Conservation (phyloP, 495 filamentous ascomycete genomes). For the Cladorrhinum samala region DNA sequence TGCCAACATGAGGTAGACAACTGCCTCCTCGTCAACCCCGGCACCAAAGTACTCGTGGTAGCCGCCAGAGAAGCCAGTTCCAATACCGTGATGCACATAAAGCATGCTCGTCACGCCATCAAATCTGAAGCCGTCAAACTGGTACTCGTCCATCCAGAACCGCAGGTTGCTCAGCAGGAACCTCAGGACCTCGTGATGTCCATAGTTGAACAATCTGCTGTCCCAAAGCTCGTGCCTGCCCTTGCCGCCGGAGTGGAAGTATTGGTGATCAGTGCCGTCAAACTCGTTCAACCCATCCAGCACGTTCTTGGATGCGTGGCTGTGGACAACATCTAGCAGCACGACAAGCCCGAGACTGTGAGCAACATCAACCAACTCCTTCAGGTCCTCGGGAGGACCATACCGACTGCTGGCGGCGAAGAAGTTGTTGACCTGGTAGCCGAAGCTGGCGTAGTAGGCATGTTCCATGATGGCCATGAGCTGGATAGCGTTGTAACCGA, state of each 20-base stretch:
- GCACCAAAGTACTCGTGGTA: slow-evolving; percentile 98
- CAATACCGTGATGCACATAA: slow-evolving; percentile 92
- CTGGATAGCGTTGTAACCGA: slow-evolving; percentile 97
- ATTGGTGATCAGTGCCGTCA: slow-evolving; percentile 88
- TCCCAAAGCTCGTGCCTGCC: slow-evolving; percentile 93
- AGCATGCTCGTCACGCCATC: slow-evolving; percentile 99
- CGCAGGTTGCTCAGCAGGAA: slow-evolving; percentile 93
- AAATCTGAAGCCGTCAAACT: slow-evolving; percentile 95
- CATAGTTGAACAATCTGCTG: slow-evolving; percentile 94
- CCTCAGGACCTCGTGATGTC: slow-evolving; percentile 84
- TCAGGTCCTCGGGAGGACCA: slow-evolving; percentile 88
- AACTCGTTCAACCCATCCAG: slow-evolving; percentile 91
- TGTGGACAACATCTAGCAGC: slow-evolving; percentile 93
- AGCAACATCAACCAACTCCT: slow-evolving; percentile 92
- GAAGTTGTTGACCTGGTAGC: slow-evolving; percentile 97
- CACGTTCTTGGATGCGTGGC: slow-evolving; percentile 95
- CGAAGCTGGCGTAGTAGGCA: slow-evolving; percentile 98
- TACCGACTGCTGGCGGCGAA: slow-evolving; percentile 97
- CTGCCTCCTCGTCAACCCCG: slow-evolving; percentile 87
- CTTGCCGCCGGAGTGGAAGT: slow-evolving; percentile 82
- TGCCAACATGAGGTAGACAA: slow-evolving; percentile 93
- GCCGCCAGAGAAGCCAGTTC: slow-evolving; percentile 94
- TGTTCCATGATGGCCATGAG: slow-evolving; percentile 99
- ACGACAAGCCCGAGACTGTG: slow-evolving; percentile 89
- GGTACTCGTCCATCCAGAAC: slow-evolving; percentile 99